A percentile compares a stretch with the other conserved stretches of the same genome.
Conservation (phyloP, 2,329 filamentous ascomycete genomes). For the Lasiodiplodia hormozganensis region DNA sequence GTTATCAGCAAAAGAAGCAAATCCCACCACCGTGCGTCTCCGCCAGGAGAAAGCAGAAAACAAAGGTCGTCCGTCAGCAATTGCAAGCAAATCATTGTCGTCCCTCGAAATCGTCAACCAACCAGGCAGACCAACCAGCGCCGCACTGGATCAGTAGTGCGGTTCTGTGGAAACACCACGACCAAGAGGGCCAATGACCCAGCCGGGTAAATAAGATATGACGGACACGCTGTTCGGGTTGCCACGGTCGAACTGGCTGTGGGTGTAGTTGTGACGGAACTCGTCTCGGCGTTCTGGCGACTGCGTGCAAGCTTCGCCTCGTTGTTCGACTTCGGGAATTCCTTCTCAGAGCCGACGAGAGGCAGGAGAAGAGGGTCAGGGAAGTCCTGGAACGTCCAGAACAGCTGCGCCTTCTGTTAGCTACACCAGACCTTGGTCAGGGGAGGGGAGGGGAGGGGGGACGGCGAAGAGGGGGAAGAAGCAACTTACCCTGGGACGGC, state of each 20-base stretch:
- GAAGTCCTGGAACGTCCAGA: conserved; percentile 57
- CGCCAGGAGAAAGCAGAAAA: background rate
- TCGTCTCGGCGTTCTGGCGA: conserved; percentile 72
- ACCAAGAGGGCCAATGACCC: conserved; percentile 2
- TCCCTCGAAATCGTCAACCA: conserved; percentile 1
- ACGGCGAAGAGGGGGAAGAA: too few species aligned
- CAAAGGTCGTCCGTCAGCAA: background rate
- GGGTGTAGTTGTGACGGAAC: conserved; percentile 7
- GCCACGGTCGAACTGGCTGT: conserved; percentile 24
- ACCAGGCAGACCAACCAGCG: conserved; percentile 3
- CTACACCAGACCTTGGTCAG: background rate
- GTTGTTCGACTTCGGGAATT: conserved; percentile 82
- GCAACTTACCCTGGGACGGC: conserved; percentile 76
- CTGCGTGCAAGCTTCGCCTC: conserved; percentile 86
- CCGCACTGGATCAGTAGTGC: background rate
- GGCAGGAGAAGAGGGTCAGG: conserved; percentile 37
- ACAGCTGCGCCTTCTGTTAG: conserved; percentile 41
- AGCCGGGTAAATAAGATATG: background rate
- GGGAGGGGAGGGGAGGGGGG: too few species aligned
- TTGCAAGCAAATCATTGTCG: background rate
- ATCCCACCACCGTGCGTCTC: background rate
- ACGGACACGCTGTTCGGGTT: conserved; percentile 3
- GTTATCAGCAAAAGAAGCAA: background rate
- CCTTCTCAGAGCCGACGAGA: conserved; percentile 69
- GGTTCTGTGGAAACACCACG: background rate